These are phyloP conservation scores for Neonectria ditissima DNA, from an alignment of 2,329 filamentous ascomycete genomes.

Conservation along the genomic window DNA sequence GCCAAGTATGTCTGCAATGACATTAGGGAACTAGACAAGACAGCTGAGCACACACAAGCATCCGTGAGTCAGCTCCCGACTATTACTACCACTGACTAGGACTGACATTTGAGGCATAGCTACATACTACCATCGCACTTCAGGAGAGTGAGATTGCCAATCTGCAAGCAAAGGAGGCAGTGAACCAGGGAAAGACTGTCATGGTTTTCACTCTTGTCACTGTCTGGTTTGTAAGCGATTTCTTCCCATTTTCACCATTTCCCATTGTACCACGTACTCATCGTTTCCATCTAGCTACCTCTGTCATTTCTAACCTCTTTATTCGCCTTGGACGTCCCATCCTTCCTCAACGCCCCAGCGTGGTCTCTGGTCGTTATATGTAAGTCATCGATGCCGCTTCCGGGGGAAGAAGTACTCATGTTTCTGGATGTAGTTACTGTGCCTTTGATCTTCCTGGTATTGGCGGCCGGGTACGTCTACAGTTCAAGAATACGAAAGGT, in stretches of 20 bases:
- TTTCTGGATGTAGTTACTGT: too few species aligned
- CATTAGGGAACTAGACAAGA: slow-evolving; percentile 33
- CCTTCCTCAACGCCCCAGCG: slow-evolving; percentile 27
- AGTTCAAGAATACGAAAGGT: too few species aligned
- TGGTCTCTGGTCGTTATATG: slow-evolving; percentile 30
- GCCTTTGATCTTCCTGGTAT: too few species aligned
- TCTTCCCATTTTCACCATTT: too few species aligned
- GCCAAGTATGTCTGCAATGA: slow-evolving; percentile 26
- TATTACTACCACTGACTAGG: background rate
- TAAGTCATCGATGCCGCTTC: background rate
- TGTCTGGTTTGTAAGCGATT: slow-evolving; percentile 34
- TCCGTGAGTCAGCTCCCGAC: slow-evolving; percentile 14
- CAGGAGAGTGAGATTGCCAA: slow-evolving; percentile 34
- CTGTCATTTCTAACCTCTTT: slow-evolving; percentile 35
- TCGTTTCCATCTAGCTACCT: slow-evolving; percentile 15
- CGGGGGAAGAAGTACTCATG: background rate
- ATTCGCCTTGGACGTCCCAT: slow-evolving; percentile 31
- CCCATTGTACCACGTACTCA: background rate
- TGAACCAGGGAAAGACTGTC: slow-evolving; percentile 28
- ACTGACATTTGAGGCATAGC: background rate
- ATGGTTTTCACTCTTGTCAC: slow-evolving; percentile 36
- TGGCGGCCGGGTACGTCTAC: too few species aligned
- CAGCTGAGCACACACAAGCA: slow-evolving; percentile 29
- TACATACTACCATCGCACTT: slow-evolving; percentile 29
- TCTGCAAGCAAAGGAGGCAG: slow-evolving; percentile 10